phyloP scores from a whole-genome alignment of 108 stramenopile genomes.

The Skeletonema potamos region DNA sequence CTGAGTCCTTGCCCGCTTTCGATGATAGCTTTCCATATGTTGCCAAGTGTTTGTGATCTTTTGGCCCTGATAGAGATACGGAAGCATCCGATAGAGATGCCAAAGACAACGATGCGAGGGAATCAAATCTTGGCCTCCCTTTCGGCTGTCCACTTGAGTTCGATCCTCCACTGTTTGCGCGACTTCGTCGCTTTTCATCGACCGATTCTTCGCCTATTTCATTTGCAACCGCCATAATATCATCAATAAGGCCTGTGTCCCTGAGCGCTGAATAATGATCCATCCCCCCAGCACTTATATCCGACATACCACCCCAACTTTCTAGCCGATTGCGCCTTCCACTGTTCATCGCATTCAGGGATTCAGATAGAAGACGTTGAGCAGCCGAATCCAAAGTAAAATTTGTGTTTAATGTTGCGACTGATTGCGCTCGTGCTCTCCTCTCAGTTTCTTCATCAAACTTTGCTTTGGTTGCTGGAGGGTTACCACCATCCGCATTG shows the following conservation, averaged over 20 bases:
- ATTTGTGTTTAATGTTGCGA: conserved; percentile 20
- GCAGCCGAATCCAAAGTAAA: conserved; percentile 26
- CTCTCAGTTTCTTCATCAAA: conserved; percentile 18
- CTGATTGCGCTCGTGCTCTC: conserved; percentile 25
- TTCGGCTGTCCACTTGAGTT: conserved; percentile 20
- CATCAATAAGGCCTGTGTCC: conserved; percentile 52
- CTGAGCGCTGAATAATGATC: conserved; percentile 28
- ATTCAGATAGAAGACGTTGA: conserved; percentile 12
- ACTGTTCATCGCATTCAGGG: conserved; percentile 14
- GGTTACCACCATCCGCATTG: not conserved
- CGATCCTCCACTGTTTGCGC: conserved; percentile 19
- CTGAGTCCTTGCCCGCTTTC: conserved; percentile 15
- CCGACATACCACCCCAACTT: conserved; percentile 90
- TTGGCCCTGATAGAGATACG: conserved; percentile 29
- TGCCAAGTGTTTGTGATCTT: conserved; percentile 16
- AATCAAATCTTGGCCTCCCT: conserved; percentile 55
- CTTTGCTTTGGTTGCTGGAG: conserved; percentile 10
- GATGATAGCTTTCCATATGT: conserved; percentile 11
- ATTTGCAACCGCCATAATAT: conserved; percentile 61
- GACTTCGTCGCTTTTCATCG: conserved; percentile 8
- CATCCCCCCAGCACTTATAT: conserved; percentile 53
- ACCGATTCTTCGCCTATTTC: conserved; percentile 37
- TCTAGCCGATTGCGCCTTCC: conserved; percentile 65
- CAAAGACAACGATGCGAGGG: conserved; percentile 62
- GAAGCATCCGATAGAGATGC: conserved; percentile 54